These are phyloP conservation scores for Urochloa ruziziensis DNA, from an alignment of 176 grass and related monocot genomes.

Conservation along the genomic window DNA sequence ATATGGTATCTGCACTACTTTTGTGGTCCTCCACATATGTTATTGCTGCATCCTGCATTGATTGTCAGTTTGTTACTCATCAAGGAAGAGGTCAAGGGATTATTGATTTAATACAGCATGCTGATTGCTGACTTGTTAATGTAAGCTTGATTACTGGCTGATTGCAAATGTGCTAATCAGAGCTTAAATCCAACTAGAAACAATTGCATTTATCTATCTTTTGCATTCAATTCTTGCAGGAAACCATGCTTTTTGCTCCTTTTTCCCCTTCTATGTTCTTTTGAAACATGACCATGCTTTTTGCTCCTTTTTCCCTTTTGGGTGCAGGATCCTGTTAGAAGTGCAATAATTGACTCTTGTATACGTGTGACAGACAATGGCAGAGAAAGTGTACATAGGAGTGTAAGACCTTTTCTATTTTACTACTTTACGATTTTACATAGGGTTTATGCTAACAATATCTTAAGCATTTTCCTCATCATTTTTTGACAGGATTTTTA, in stretches of 20 bases:
- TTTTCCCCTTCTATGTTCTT: slow-evolving; percentile 12
- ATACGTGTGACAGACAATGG: slow-evolving; percentile 90
- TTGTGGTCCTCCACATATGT: not conserved
- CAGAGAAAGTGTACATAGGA: slow-evolving; percentile 86
- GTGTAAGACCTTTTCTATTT: slow-evolving; percentile 44
- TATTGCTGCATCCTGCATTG: not conserved
- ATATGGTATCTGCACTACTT: not conserved
- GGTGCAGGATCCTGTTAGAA: slow-evolving; percentile 83
- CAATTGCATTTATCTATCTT: not conserved
- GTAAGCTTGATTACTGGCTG: not conserved
- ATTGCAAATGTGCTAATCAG: not conserved
- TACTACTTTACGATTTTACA: not conserved
- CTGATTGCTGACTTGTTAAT: not conserved
- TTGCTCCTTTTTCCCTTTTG: slow-evolving; percentile 14
- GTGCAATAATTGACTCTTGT: slow-evolving; percentile 74
- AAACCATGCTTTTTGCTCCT: not conserved
- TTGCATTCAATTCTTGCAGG: slow-evolving; percentile 21
- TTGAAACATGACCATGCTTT: slow-evolving; percentile 21
- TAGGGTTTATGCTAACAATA: not conserved
- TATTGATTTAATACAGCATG: not conserved
- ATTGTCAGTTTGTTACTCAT: slow-evolving; percentile 7
- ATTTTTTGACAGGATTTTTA: slow-evolving; percentile 69
- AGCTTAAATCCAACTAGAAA: not conserved
- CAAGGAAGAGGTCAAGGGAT: not conserved
- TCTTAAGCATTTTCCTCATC: not conserved